Evolutionary conservation across 495 filamentous ascomycete genomes (phyloP).

Genomic region (Xanthoparmelia taractica): DNA sequence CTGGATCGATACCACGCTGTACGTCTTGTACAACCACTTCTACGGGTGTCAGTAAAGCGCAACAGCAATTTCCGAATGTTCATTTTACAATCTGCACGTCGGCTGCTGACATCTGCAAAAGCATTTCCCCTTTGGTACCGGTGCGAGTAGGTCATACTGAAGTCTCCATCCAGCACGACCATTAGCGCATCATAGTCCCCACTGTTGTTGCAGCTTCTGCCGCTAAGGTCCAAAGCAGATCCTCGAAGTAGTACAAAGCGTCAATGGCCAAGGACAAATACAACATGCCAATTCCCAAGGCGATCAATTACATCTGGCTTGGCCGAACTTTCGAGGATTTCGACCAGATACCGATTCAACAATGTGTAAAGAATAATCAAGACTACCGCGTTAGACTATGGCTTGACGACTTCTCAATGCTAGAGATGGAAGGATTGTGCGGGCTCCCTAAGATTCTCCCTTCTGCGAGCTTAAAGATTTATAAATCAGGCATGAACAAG

Average conservation of each 20-base stretch:
- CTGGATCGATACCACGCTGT: neutral
- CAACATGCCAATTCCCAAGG: neutral
- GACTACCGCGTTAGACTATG: neutral
- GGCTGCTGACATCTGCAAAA: neutral
- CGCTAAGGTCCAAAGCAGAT: neutral
- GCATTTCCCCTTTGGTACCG: neutral
- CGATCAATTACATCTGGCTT: conserved; percentile 1
- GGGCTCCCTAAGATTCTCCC: neutral
- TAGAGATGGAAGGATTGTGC: neutral
- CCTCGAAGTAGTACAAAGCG: neutral
- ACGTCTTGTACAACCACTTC: neutral
- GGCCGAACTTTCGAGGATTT: neutral
- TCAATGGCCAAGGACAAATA: neutral
- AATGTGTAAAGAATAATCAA: neutral
- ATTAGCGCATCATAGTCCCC: neutral
- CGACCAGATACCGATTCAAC: neutral
- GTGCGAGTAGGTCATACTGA: neutral
- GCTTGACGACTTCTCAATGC: conserved; percentile 1
- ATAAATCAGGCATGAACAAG: neutral
- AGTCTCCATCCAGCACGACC: neutral
- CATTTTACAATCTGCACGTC: neutral
- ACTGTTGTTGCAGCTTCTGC: neutral
- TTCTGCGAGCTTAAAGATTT: neutral
- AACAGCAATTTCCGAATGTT: neutral
- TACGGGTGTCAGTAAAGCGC: neutral